These are phyloP conservation scores for Pyrus communis DNA, from an alignment of 306 rosid species.

Conservation along the genomic window DNA sequence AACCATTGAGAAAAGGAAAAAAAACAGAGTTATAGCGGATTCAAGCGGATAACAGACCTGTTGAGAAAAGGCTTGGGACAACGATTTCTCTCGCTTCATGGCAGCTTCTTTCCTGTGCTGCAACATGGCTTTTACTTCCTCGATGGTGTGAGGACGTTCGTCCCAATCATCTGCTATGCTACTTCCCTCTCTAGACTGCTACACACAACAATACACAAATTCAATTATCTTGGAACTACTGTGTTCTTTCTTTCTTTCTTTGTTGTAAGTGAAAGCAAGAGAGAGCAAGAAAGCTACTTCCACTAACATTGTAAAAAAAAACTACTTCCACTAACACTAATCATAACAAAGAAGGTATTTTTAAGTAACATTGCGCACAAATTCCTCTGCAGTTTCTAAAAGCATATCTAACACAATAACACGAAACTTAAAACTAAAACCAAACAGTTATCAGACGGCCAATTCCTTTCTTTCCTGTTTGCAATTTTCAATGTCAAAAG, in stretches of 20 bases:
- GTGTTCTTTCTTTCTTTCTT: not conserved
- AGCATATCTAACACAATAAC: not conserved
- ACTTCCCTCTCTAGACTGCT: conserved; percentile 77
- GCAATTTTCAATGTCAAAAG: not conserved
- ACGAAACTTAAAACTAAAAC: not conserved
- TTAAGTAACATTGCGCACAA: not conserved
- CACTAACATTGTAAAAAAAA: not conserved
- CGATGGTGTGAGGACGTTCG: conserved; percentile 75
- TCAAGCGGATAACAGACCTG: conserved; percentile 44
- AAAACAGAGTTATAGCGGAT: not conserved
- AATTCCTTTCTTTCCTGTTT: not conserved
- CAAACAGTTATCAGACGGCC: not conserved
- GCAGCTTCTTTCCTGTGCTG: conserved; percentile 73
- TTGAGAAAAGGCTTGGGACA: conserved; percentile 77
- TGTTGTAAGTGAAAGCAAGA: conserved; percentile 1
- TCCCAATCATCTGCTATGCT: conserved; percentile 89
- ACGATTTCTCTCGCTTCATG: conserved; percentile 63
- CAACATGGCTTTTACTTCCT: conserved; percentile 92
- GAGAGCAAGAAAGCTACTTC: not conserved
- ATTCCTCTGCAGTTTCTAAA: not conserved
- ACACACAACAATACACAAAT: not conserved
- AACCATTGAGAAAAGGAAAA: not conserved
- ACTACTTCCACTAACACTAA: not conserved
- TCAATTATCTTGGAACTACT: conserved; percentile 1
- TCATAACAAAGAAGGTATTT: not conserved